These are phyloP conservation scores for Adansonia madagascariensis DNA, from an alignment of 441 rosid genomes.

Conservation along the genomic window DNA sequence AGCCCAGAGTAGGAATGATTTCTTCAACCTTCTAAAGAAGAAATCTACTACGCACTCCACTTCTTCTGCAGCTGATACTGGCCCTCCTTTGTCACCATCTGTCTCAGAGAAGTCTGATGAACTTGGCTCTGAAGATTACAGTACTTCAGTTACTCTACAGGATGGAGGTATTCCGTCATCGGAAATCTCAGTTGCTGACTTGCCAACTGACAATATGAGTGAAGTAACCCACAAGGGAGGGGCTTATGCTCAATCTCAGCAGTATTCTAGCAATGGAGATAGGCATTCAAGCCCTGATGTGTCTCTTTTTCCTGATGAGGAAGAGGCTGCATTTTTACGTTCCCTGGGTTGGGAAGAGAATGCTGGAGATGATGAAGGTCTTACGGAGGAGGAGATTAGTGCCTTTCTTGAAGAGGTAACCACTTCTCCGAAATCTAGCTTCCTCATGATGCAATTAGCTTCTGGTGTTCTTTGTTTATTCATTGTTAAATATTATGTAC, in stretches of 20 bases:
- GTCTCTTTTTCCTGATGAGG: slow-evolving; percentile 33
- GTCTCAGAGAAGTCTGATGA: slow-evolving; percentile 30
- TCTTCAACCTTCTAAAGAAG: slow-evolving; percentile 69
- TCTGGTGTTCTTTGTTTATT: not conserved
- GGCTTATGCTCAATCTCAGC: slow-evolving; percentile 16
- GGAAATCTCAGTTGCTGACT: slow-evolving; percentile 22
- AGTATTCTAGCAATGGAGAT: slow-evolving; percentile 29
- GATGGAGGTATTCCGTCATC: slow-evolving; percentile 20
- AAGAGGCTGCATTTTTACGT: slow-evolving; percentile 43
- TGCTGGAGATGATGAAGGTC: slow-evolving; percentile 46
- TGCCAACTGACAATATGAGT: slow-evolving; percentile 24
- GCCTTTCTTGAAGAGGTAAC: slow-evolving; percentile 32
- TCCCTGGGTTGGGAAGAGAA: slow-evolving; percentile 50
- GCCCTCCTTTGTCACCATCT: slow-evolving; percentile 28
- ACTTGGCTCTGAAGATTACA: slow-evolving; percentile 21
- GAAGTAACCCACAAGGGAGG: slow-evolving; percentile 24
- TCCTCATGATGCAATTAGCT: not conserved
- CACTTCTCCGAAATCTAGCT: not conserved
- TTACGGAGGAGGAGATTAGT: slow-evolving; percentile 45
- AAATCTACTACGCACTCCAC: slow-evolving; percentile 50
- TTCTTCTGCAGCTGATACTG: slow-evolving; percentile 23
- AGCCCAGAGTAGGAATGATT: slow-evolving; percentile 83
- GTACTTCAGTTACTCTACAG: slow-evolving; percentile 16
- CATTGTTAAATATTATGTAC: not conserved
- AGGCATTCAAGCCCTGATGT: slow-evolving; percentile 20